phyloP scores from a whole-genome alignment of 768 basidiomycete species.

The Tulasnella sp. region DNA sequence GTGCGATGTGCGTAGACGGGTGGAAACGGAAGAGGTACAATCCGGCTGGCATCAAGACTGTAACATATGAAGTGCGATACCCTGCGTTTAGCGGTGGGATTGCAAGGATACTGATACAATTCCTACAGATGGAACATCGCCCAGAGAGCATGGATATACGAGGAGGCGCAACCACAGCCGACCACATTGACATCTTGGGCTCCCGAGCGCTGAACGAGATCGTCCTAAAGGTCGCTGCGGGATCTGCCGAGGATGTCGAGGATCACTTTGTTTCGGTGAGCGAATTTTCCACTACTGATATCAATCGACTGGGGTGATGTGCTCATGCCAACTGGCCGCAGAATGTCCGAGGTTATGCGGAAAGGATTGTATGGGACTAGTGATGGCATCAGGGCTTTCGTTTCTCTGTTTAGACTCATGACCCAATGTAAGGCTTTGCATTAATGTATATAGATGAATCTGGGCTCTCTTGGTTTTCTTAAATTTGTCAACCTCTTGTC shows the following conservation, averaged over 20 bases:
- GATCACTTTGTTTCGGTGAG: conserved; percentile 18
- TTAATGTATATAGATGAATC: too few species aligned
- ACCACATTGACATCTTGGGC: conserved; percentile 79
- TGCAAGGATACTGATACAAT: not conserved
- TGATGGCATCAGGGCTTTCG: too few species aligned
- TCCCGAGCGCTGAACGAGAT: conserved; percentile 77
- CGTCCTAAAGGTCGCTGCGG: conserved; percentile 82
- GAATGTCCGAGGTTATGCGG: conserved; percentile 13
- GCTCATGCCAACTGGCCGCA: not conserved
- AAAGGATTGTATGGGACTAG: conserved; percentile 17
- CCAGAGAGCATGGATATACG: conserved; percentile 63
- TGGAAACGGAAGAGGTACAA: conserved; percentile 89
- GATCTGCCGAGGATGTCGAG: conserved; percentile 55
- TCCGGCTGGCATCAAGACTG: conserved; percentile 74
- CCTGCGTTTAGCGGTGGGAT: not conserved
- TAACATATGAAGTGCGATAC: conserved; percentile 66
- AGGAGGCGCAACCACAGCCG: conserved; percentile 85
- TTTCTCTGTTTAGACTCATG: too few species aligned
- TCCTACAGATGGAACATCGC: conserved; percentile 57
- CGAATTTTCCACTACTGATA: not conserved
- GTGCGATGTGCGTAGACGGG: conserved; percentile 94
- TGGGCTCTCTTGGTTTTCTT: too few species aligned
- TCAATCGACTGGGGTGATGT: not conserved
- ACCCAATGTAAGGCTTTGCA: too few species aligned
- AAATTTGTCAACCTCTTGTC: too few species aligned